Base-by-base conservation (phyloP, 345 rosid species). In the Leavenworthia alabamica region DNA sequence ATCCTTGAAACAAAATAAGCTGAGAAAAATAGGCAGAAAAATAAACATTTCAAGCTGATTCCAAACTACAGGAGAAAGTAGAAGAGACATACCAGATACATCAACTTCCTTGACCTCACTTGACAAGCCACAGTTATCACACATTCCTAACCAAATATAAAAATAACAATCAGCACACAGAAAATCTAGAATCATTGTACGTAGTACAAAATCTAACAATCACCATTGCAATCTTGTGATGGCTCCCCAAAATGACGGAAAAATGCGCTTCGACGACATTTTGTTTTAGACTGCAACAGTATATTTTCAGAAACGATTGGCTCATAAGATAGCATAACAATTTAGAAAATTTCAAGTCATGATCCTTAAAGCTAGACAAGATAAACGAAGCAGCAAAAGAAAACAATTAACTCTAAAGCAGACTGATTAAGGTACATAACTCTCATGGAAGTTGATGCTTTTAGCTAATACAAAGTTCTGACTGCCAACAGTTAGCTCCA, bases 151-250 rank as follows among this genome's bases (percentile, higher is more conserved):
- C 58, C 46, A n/a, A 68, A 51, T 16, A 72, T 8, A 62, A 45
- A 45, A 42, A 45, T 26, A 42, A 46, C 12, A 13, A 44, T 57
- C 63, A 62, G 27, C 41, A 28, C 27, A 37, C 50, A 22, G 56
- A 58, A 60, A 29, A 62, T 49, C 33, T 10, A 41, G 13, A 10
- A 24, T 11, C 32, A 42, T 16, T 13, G 43, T 53, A 61, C 6
- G 22, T 20, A 17, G 41, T 62, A 15, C 13, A 46, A 68, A 26
- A 4, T 31, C 50, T 45, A 58, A 14, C 54, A 7, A 31, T 26
- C 83, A 92, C 98, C 98, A 71, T 80, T 82, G 82, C 98, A 92
- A 69, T 86, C 95, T 73, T 80, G 89, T 70, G 86, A 68, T 61
- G 87, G 83, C 74, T 92, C 98, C 35, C 90, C 82, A 85, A 92